Conservation (phyloP, 768 basidiomycete species). For the Leccinellum albellum region DNA sequence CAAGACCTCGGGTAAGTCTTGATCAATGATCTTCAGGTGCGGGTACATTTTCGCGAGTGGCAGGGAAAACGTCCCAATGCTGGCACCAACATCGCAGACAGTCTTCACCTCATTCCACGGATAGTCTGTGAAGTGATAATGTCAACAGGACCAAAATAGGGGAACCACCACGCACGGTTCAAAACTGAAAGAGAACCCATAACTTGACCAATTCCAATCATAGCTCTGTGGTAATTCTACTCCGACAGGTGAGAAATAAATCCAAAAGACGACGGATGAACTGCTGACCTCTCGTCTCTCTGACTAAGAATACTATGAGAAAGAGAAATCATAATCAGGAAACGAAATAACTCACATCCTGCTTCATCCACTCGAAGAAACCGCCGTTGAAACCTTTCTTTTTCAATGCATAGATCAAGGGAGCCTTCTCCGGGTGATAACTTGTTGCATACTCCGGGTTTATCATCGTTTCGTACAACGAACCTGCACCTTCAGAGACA, state of each 20-base stretch:
- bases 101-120: slow-evolving; percentile 24
- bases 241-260: neutral
- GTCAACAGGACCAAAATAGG: neutral
- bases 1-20: slow-evolving; percentile 30
- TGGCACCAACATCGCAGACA: slow-evolving; percentile 29
- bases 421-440: slow-evolving; percentile 10
- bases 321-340: neutral
- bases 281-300: slow-evolving; percentile 15
- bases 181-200: slow-evolving; percentile 24
- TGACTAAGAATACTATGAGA: slow-evolving; percentile 3
- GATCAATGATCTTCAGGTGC: slow-evolving; percentile 24
- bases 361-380: slow-evolving; percentile 23
- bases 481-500: neutral
- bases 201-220: slow-evolving; percentile 18
- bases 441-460: neutral
- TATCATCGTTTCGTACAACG: neutral
- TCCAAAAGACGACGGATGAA: neutral
- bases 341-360: slow-evolving; percentile 13
- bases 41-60: slow-evolving; percentile 26
- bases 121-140: slow-evolving; percentile 11
- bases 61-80: slow-evolving; percentile 26
- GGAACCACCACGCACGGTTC: slow-evolving; percentile 14
- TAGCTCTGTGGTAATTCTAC: slow-evolving; percentile 23
- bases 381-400: slow-evolving; percentile 11
- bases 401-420: slow-evolving; percentile 18